Conservation (phyloP, 208 protist genomes). For the Giardia muris region DNA sequence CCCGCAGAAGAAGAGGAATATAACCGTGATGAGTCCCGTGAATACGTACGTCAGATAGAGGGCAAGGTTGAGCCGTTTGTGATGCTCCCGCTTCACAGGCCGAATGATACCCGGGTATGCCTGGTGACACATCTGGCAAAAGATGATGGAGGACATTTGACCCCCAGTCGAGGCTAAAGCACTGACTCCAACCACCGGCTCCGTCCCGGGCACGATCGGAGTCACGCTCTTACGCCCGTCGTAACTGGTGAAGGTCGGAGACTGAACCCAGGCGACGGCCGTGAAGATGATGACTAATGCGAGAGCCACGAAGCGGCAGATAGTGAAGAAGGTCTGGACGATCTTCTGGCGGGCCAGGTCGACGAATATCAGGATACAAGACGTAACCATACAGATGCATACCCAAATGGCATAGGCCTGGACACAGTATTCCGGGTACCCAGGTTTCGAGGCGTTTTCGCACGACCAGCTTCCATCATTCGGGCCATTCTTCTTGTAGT, state of each 20-base stretch:
- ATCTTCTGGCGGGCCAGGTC: neutral
- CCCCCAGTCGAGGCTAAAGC: too few relatives aligned
- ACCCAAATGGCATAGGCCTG: neutral
- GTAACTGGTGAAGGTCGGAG: neutral
- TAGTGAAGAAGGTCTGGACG: constrained; percentile 11
- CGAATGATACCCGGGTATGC: neutral
- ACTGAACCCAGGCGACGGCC: neutral
- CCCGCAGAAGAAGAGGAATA: neutral
- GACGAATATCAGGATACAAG: constrained; percentile 14
- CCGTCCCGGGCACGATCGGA: neutral
- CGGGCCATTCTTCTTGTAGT: neutral
- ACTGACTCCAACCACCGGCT: neutral
- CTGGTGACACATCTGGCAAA: neutral
- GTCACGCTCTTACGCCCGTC: neutral
- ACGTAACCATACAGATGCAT: neutral
- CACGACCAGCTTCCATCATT: neutral
- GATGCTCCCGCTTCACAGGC: neutral
- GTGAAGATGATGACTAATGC: neutral
- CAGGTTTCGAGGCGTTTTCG: too few relatives aligned
- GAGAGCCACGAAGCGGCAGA: neutral
- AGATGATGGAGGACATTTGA: neutral
- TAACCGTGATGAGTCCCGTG: neutral
- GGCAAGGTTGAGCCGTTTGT: neutral
- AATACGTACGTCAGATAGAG: neutral
- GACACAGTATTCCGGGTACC: neutral